Base-by-base conservation (phyloP, 2,329 filamentous ascomycete genomes). In the Paecilomyces fulvus region DNA sequence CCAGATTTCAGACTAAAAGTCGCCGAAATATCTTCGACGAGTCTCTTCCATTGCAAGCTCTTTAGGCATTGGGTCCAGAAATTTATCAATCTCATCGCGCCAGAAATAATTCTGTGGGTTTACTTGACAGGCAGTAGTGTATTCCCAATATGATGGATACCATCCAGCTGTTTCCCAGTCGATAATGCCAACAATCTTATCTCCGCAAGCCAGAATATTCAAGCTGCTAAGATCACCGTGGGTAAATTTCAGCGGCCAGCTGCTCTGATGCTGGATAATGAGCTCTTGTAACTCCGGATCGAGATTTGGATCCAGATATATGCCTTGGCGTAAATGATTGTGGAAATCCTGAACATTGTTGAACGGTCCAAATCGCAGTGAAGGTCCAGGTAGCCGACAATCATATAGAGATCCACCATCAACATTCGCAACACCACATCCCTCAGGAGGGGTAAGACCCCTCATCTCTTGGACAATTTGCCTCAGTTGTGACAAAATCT, bases 151-250 rank as follows among this genome's bases (percentile, higher is more conserved):
- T 43, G 56, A 63, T 23, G 62, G 66, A 61, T 66, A 70, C 66
- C 64, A 69, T 30, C 68, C 64, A 56, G 68, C 63, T 28, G 65
- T 66, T 58, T 68, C 65, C 66, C 62, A 69, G 53, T 69, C 64
- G 59, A 70, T 56, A 28, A 68, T 63, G 7, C 75, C 77, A 43
- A 74, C 70, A 30, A 83, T 63, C 4, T 71, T 63, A 54, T 76
- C 71, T 4, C 68, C 73, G 6, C 64, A 64, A 17, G 60, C 60
- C 49, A 72, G 58, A 37, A 71, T 67, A 43, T 73, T 70, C 3
- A 68, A 63, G 9, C 65, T 68, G 71, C 77, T 48, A 67, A 83
- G 67, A 63, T 83, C 80, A 2, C 75, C 75, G 66, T 83, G 79
- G 1, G 79, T 79, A 57, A 83, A 77, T 1, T 77, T 70, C 7